phyloP scores from a whole-genome alignment of 768 basidiomycete genomes.

The Hydnomerulius pinastri region DNA sequence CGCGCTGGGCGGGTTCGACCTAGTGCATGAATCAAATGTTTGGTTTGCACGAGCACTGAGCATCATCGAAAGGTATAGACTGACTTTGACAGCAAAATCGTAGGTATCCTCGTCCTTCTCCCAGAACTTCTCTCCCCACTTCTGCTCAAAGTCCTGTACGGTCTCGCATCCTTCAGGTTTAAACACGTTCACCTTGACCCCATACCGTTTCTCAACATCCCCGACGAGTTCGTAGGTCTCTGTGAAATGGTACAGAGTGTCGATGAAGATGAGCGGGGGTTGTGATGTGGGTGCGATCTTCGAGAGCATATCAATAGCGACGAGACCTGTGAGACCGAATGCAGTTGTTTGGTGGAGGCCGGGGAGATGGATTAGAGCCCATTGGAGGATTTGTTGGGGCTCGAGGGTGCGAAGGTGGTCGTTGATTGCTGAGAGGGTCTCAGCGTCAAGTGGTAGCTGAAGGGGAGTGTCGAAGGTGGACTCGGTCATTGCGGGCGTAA shows the following conservation, averaged over 20 bases:
- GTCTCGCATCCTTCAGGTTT: slow-evolving; percentile 72
- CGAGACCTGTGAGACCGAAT: slow-evolving; percentile 93
- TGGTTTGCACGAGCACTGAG: too few relatives aligned
- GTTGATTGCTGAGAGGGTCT: slow-evolving; percentile 71
- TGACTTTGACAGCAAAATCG: slow-evolving; percentile 89
- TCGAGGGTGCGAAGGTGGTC: slow-evolving; percentile 65
- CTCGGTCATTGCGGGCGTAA: slow-evolving; percentile 10
- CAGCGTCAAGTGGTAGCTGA: slow-evolving; percentile 55
- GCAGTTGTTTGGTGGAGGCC: slow-evolving; percentile 92
- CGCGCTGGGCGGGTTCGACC: slow-evolving; percentile 92
- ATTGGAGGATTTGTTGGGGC: slow-evolving; percentile 83
- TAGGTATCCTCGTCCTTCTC: slow-evolving; percentile 84
- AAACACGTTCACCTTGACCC: slow-evolving; percentile 72
- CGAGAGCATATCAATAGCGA: slow-evolving; percentile 92
- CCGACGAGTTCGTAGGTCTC: slow-evolving; percentile 91
- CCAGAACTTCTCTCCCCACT: slow-evolving; percentile 84
- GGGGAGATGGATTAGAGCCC: slow-evolving; percentile 82
- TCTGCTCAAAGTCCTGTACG: slow-evolving; percentile 73
- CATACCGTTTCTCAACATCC: slow-evolving; percentile 76
- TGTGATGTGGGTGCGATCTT: slow-evolving; percentile 60
- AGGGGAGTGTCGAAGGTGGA: slow-evolving; percentile 45
- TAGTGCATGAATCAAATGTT: too few relatives aligned
- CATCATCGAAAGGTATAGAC: too few relatives aligned
- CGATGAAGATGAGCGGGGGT: slow-evolving; percentile 92
- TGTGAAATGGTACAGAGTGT: slow-evolving; percentile 94